Evolutionary conservation across 768 basidiomycete genomes (phyloP).

Genomic region (Macrolepiota fuliginosa): DNA sequence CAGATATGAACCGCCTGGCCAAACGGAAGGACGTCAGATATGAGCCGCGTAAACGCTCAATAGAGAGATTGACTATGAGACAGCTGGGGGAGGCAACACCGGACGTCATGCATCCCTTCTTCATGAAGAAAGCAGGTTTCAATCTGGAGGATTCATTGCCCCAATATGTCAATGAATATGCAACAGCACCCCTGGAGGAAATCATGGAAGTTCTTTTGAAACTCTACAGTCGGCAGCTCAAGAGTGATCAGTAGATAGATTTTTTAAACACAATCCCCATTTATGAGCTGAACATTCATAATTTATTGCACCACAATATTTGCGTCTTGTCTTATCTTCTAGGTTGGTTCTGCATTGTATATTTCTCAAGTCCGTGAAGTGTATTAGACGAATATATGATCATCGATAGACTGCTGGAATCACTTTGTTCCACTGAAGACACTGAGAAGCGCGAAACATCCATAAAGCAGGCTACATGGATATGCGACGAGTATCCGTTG

Average conservation of each 20-base stretch:
- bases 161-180: constrained; percentile 85
- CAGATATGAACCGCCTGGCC: constrained; percentile 12
- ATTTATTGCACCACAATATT: constrained; percentile 5
- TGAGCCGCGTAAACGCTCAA: constrained; percentile 54
- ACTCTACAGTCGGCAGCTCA: constrained; percentile 73
- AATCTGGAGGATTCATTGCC: constrained; percentile 83
- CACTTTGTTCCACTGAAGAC: constrained; percentile 65
- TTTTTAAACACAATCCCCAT: not conserved
- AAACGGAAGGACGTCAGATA: constrained; percentile 43
- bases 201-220: constrained; percentile 79
- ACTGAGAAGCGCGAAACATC: constrained; percentile 90
- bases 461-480: constrained; percentile 91
- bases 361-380: not conserved
- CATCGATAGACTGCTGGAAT: not conserved
- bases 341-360: not conserved
- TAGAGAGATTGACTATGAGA: constrained; percentile 80
- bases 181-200: constrained; percentile 77
- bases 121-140: constrained; percentile 83
- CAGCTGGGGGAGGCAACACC: constrained; percentile 89
- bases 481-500: constrained; percentile 96
- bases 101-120: constrained; percentile 85
- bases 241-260: constrained; percentile 19
- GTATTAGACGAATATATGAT: not conserved
- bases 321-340: constrained; percentile 11
- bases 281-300: not conserved